A percentile compares a stretch with the other conserved stretches of the same genome.
Conservation (phyloP, 1,284 basidiomycete genomes). For the Dichomitus squalens region DNA sequence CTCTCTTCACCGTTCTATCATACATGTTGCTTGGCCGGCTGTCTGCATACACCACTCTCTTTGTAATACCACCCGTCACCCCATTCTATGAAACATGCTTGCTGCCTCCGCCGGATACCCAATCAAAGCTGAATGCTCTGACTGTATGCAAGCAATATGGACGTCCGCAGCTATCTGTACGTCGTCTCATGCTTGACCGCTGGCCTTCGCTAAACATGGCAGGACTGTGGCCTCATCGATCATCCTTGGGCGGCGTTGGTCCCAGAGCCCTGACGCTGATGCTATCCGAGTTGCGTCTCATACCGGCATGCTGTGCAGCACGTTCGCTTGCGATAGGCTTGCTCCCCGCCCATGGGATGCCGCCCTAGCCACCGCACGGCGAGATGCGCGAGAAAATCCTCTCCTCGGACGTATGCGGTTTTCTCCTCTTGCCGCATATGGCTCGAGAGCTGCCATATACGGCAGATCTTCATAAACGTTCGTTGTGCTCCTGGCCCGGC, state of each 20-base stretch:
- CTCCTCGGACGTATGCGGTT: not conserved
- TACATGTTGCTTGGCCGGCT: not conserved
- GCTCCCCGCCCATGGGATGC: not conserved
- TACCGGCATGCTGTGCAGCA: not conserved
- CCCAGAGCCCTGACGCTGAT: too few relatives aligned
- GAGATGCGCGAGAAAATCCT: not conserved
- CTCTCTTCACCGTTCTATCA: not conserved
- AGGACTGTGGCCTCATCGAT: too few relatives aligned
- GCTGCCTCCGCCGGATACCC: too few relatives aligned
- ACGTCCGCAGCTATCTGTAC: not conserved
- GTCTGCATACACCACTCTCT: not conserved
- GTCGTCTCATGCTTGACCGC: not conserved
- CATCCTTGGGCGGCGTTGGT: too few relatives aligned
- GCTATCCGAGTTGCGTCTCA: too few relatives aligned
- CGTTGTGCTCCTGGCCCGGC: slow-evolving; percentile 8
- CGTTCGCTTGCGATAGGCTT: not conserved
- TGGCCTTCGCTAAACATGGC: too few relatives aligned
- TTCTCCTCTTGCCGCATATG: slow-evolving; percentile 4
- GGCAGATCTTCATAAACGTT: slow-evolving; percentile 21
- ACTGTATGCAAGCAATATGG: too few relatives aligned
- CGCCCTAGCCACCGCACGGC: not conserved
- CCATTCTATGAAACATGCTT: too few relatives aligned
- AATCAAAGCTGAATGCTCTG: too few relatives aligned
- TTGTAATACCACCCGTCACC: not conserved
- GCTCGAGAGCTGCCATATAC: slow-evolving; percentile 7